Conservation (phyloP, 768 basidiomycete genomes). For the Tulasnella sp. region DNA sequence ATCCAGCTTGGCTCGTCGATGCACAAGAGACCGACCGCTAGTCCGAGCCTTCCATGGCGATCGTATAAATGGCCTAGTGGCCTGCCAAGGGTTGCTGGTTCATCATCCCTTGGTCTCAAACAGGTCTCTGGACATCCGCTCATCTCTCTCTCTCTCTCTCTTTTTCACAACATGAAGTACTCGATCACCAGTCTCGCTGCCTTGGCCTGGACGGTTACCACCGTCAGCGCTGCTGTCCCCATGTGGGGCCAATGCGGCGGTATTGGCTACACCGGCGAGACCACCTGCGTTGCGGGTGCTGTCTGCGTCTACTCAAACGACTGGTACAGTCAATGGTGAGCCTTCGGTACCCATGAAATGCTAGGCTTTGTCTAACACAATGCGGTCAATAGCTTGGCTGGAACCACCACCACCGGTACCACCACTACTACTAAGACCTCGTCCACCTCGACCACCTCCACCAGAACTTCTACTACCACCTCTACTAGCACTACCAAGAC, state of each 20-base stretch:
- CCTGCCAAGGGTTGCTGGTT: too few relatives aligned
- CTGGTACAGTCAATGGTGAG: conserved; percentile 38
- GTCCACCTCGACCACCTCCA: conserved; percentile 26
- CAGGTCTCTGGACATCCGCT: too few relatives aligned
- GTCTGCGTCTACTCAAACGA: conserved; percentile 35
- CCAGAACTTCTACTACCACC: conserved; percentile 7
- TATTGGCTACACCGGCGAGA: not conserved
- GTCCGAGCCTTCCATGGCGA: too few relatives aligned
- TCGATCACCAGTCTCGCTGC: not conserved
- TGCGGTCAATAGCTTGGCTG: not conserved
- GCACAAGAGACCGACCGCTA: too few relatives aligned
- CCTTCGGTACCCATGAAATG: too few relatives aligned
- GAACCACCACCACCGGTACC: conserved; percentile 31
- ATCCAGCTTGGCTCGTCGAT: too few relatives aligned
- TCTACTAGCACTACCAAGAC: conserved; percentile 7
- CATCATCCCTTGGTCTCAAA: too few relatives aligned
- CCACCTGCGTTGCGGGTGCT: conserved; percentile 35
- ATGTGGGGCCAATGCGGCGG: conserved; percentile 10
- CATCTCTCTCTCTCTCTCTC: too few relatives aligned
- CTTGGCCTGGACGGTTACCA: conserved; percentile 18
- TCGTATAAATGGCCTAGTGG: too few relatives aligned
- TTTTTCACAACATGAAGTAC: not conserved
- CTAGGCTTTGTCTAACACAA: too few relatives aligned
- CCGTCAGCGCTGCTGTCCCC: conserved; percentile 2
- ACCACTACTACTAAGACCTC: not conserved